A percentile compares a stretch with the other conserved stretches of the same genome.
These are phyloP conservation scores for Cupressus sempervirens DNA, from an alignment of 75 land plant species.

Conservation along the genomic window DNA sequence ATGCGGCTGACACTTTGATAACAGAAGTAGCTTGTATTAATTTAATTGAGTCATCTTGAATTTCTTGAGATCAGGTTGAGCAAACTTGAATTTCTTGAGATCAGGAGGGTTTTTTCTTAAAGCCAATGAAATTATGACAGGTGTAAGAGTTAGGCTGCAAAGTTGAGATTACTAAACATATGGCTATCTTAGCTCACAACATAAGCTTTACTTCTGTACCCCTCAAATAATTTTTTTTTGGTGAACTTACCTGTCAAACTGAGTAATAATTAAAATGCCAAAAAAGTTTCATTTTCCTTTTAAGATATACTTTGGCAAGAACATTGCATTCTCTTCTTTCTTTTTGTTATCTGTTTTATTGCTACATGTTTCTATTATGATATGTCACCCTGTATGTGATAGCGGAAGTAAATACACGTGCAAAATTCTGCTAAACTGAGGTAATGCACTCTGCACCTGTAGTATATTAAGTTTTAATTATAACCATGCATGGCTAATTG, in stretches of 20 bases:
- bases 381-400: not conserved
- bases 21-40: not conserved
- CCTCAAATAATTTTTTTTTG: not conserved
- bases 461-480: not conserved
- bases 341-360: not conserved
- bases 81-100: not conserved
- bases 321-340: not conserved
- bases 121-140: not conserved
- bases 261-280: not conserved
- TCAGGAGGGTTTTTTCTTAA: not conserved
- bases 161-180: not conserved
- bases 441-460: not conserved
- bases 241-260: not conserved
- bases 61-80: not conserved
- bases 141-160: not conserved
- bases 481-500: not conserved
- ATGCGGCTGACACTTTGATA: not conserved
- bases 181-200: not conserved
- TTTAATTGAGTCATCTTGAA: not conserved
- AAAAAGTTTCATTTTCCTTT: not conserved
- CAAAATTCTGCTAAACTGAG: not conserved
- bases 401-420: not conserved
- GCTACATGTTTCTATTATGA: not conserved
- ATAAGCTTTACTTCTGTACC: not conserved
- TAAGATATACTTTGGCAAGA: not conserved